Evolutionary conservation across 2,329 filamentous ascomycete genomes (phyloP), one percentile per base, ranked within the genome.

Genomic region (Fusarium anguioides): DNA sequence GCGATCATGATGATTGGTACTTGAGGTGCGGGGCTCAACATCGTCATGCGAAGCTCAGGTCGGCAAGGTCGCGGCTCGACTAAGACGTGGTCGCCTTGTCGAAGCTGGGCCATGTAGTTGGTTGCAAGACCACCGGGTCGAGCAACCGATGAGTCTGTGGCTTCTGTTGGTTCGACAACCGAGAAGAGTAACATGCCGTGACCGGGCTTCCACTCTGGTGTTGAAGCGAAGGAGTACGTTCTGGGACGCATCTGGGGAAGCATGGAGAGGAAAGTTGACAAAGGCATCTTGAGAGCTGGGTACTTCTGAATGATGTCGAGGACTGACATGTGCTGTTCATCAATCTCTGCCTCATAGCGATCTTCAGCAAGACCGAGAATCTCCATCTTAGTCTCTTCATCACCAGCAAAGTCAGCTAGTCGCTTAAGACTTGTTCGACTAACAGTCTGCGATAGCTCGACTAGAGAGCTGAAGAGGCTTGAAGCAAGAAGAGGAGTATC

Each of bases 381-480:
- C 10, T 81, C 75, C 37, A 86, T 81, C 4, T 78, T 74, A 1
- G 82, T 80, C 3, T 81, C 81, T 23, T 84, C 83, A 1, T 82
- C 76, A 4, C 87, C 74, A 2, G 81, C 76, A 29, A 76, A 73
- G 12, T 80, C 72, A 7, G 21, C 20, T 0, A 47, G 12, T 3
- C 20, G 4, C 6, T 64, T 61, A 75, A 72, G 75, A 81, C 84
- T 54, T 0, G 89, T 86, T 74, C 88, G 91, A 6, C 89, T 93
- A 1, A 89, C 90, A 0, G 90, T 90, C 68, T 91, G 90, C 2
- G 85, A 85, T 2, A 94, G 82, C 76, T 94, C 92, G 3, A 94
- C 87, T 61, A 93, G 93, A 0, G 88, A 87, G 2, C 86, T 84
- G 5, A 94, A 82, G 0, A 94, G 80, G 56, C 88, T 87, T 8